Conservation (phyloP, 225 moss, liverwort and hornwort genomes). For the Sphagnum contortum region DNA sequence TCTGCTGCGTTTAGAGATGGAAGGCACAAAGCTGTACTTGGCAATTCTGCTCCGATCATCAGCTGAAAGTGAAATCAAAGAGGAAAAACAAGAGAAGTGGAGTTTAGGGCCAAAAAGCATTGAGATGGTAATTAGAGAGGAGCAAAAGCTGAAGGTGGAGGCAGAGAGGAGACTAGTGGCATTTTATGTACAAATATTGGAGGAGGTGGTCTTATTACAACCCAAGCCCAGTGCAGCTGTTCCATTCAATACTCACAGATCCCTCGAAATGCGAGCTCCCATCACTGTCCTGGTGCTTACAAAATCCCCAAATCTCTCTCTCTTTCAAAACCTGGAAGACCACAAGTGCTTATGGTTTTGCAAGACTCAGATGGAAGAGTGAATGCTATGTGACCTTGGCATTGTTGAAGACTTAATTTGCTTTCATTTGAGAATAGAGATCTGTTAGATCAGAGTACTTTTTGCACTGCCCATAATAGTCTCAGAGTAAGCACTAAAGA, state of each 20-base stretch:
- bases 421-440: too few relatives aligned
- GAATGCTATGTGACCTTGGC: too few relatives aligned
- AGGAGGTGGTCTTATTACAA: slow-evolving; percentile 56
- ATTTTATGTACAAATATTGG: slow-evolving; percentile 61
- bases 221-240: slow-evolving; percentile 49
- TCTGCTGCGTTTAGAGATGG: slow-evolving; percentile 72
- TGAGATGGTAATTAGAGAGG: slow-evolving; percentile 18
- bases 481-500: background rate
- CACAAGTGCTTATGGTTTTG: background rate
- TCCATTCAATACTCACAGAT: slow-evolving; percentile 56
- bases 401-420: too few relatives aligned
- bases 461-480: background rate
- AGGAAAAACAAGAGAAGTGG: slow-evolving; percentile 19
- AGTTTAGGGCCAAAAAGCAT: slow-evolving; percentile 29
- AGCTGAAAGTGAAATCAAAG: slow-evolving; percentile 24
- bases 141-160: slow-evolving; percentile 58
- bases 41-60: slow-evolving; percentile 48
- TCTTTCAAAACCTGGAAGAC: background rate
- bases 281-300: slow-evolving; percentile 71
- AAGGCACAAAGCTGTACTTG: slow-evolving; percentile 78
- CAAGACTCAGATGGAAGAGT: background rate
- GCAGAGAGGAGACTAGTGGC: slow-evolving; percentile 60
- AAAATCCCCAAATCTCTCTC: background rate
- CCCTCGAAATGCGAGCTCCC: slow-evolving; percentile 62
- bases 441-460: background rate